Conservation (phyloP, 768 basidiomycete genomes). For the Rhodotorula babjevae region DNA sequence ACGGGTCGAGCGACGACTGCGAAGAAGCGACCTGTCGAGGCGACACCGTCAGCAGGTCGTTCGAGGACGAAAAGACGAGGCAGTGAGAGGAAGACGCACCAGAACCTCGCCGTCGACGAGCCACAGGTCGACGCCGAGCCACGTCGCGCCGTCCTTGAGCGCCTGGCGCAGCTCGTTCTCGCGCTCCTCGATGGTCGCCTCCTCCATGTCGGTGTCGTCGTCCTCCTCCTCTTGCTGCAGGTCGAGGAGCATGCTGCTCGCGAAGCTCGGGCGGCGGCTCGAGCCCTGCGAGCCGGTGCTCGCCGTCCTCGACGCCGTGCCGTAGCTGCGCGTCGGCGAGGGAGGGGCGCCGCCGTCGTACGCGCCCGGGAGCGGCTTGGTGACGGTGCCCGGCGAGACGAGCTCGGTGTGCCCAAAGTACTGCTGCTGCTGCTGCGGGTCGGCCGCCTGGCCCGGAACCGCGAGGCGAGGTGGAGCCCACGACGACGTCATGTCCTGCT, state of each 20-base stretch:
- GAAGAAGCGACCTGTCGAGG: constrained; percentile 5
- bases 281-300: background rate
- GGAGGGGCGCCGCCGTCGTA: background rate
- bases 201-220: background rate
- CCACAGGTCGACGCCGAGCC: constrained; percentile 14
- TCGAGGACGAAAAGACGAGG: background rate
- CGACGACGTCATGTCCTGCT: background rate
- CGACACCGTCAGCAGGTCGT: background rate
- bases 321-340: background rate
- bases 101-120: constrained; percentile 28
- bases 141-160: constrained; percentile 10
- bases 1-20: background rate
- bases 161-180: background rate
- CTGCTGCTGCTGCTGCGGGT: too few species aligned
- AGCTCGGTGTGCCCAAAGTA: background rate
- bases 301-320: background rate
- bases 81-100: background rate
- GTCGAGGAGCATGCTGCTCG: background rate
- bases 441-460: background rate
- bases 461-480: background rate
- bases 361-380: background rate
- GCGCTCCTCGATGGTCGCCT: background rate
- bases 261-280: constrained; percentile 2
- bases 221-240: background rate
- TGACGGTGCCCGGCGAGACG: background rate